Percentiles rank a stretch among this genome's conserved stretches.
phyloP scores from a whole-genome alignment of 257 asterid genomes.

The Nicotiana benthamiana region DNA sequence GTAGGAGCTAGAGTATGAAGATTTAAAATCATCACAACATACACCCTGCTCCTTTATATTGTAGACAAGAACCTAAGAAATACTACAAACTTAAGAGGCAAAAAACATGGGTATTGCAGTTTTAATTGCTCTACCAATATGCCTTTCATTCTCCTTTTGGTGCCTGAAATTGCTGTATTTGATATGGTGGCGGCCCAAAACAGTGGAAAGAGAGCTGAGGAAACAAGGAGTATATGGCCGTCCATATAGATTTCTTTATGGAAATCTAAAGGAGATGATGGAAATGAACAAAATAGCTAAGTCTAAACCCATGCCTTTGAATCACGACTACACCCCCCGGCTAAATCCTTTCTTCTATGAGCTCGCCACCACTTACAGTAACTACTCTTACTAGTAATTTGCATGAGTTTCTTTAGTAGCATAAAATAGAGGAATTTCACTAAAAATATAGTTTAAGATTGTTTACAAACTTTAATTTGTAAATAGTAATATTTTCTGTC shows the following conservation, averaged over 20 bases:
- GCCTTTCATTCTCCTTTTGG: neutral
- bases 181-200: conserved; percentile 26
- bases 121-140: neutral
- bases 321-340: conserved; percentile 15
- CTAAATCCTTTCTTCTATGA: conserved; percentile 15
- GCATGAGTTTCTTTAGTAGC: neutral
- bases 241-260: conserved; percentile 21
- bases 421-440: neutral
- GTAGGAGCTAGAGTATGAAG: neutral
- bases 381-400: neutral
- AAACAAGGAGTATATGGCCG: conserved; percentile 18
- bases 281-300: conserved; percentile 12
- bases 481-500: neutral
- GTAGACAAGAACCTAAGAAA: neutral
- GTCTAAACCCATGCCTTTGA: conserved; percentile 23
- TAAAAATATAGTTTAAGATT: too few species aligned
- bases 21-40: neutral
- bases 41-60: neutral
- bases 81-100: neutral
- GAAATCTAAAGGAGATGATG: conserved; percentile 9
- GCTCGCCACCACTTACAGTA: conserved; percentile 16
- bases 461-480: too few species aligned
- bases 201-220: conserved; percentile 11
- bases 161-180: neutral
- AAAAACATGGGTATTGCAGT: neutral